A percentile compares a stretch with the other conserved stretches of the same genome.
Conservation (phyloP, 2,329 filamentous ascomycete species). For the Verticillium nonalfalfae region DNA sequence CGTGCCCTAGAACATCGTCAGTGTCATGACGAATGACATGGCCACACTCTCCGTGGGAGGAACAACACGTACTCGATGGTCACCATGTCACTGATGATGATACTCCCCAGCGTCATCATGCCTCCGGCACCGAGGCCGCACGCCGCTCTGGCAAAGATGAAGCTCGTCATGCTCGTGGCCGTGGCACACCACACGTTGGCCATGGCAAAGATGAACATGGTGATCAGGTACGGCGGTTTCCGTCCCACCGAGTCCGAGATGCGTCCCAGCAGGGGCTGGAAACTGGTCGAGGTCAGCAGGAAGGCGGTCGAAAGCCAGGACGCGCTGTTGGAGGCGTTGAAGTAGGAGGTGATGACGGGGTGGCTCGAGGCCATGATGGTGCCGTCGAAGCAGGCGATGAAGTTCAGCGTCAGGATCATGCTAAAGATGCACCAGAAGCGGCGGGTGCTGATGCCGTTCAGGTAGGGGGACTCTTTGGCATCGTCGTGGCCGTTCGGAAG, state of each 20-base stretch:
- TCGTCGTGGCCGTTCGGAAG: constrained; percentile 7
- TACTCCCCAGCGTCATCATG: constrained; percentile 60
- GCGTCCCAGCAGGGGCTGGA: constrained; percentile 69
- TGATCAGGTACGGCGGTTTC: constrained; percentile 58
- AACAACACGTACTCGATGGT: constrained; percentile 53
- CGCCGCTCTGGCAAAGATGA: constrained; percentile 64
- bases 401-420: constrained; percentile 50
- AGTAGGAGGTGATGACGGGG: constrained; percentile 76
- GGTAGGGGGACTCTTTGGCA: constrained; percentile 18
- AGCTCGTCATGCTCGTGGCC: constrained; percentile 59
- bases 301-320: constrained; percentile 81
- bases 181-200: constrained; percentile 65
- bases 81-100: constrained; percentile 68
- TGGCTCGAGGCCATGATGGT: constrained; percentile 79
- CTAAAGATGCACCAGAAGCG: constrained; percentile 59
- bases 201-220: constrained; percentile 54
- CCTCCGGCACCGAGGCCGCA: constrained; percentile 71
- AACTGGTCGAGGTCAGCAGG: constrained; percentile 67
- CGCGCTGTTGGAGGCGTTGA: constrained; percentile 69
- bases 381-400: constrained; percentile 62
- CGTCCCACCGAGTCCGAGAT: constrained; percentile 69
- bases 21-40: background rate
- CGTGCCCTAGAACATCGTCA: constrained; percentile 28
- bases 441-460: constrained; percentile 37
- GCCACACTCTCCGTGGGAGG: background rate